Evolutionary conservation across 2,329 filamentous ascomycete genomes (phyloP).

Genomic region (Fusarium sulawesiense): DNA sequence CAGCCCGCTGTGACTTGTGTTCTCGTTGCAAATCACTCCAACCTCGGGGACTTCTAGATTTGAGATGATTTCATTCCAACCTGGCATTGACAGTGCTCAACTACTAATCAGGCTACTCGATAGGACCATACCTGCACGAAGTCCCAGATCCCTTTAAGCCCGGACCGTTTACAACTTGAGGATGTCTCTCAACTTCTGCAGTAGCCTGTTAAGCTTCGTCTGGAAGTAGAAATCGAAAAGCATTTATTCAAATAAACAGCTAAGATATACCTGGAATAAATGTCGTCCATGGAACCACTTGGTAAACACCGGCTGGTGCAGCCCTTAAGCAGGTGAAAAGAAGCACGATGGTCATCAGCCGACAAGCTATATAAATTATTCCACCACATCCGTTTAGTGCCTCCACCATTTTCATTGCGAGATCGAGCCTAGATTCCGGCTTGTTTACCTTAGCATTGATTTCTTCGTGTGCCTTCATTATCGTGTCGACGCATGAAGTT

Average conservation of each 20-base stretch:
- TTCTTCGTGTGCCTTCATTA: too few relatives aligned
- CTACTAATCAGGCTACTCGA: too few relatives aligned
- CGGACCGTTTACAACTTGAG: accelerated
- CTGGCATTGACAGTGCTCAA: too few relatives aligned
- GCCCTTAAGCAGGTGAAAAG: background rate
- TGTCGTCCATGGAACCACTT: background rate
- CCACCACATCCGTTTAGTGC: background rate
- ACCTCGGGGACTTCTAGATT: too few relatives aligned
- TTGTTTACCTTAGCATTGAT: accelerated
- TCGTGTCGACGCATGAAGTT: too few relatives aligned
- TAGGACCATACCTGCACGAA: accelerated
- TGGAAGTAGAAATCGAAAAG: too few relatives aligned
- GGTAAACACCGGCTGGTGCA: background rate
- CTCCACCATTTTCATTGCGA: accelerated
- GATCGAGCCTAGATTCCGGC: accelerated
- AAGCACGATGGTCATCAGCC: background rate
- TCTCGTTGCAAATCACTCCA: too few relatives aligned
- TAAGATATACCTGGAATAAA: background rate
- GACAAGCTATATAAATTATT: background rate
- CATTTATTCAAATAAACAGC: too few relatives aligned
- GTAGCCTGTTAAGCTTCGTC: too few relatives aligned
- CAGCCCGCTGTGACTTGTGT: too few relatives aligned
- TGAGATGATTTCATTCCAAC: accelerated
- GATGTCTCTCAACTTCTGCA: too few relatives aligned
- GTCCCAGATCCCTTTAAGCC: too few relatives aligned